These are phyloP conservation scores for Monosporozyma servazzii DNA, from an alignment of 805 yeast species.

Conservation along the genomic window DNA sequence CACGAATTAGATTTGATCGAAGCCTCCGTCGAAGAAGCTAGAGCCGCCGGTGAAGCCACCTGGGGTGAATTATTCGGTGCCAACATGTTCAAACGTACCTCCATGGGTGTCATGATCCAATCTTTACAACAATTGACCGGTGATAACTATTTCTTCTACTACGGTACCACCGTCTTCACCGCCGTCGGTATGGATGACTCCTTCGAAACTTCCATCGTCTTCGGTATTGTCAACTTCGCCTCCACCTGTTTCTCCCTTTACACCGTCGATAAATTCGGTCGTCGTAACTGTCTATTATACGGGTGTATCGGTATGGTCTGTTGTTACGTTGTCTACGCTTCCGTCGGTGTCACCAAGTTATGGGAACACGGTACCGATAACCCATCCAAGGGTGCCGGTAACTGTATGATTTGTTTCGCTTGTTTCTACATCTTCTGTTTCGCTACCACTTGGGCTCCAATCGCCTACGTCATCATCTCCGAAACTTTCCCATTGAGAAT, in stretches of 20 bases:
- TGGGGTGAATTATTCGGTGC: slow-evolving; percentile 62
- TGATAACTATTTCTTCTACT: slow-evolving; percentile 61
- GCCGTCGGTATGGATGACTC: slow-evolving; percentile 56
- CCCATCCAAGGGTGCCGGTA: slow-evolving; percentile 46
- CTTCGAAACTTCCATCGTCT: slow-evolving; percentile 49
- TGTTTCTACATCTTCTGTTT: slow-evolving; percentile 67
- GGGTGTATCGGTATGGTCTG: slow-evolving; percentile 44
- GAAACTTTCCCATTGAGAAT: slow-evolving; percentile 69
- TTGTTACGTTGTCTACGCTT: slow-evolving; percentile 44
- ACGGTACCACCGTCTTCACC: slow-evolving; percentile 53
- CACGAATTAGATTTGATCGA: slow-evolving; percentile 49
- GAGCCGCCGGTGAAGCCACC: slow-evolving; percentile 52
- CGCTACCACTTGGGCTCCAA: slow-evolving; percentile 75
- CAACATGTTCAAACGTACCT: slow-evolving; percentile 39
- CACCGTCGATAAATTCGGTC: slow-evolving; percentile 49
- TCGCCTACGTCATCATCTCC: slow-evolving; percentile 56
- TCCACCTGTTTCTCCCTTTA: slow-evolving; percentile 46
- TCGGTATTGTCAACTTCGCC: slow-evolving; percentile 54
- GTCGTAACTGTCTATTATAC: slow-evolving; percentile 39
- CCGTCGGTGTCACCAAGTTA: slow-evolving; percentile 49
- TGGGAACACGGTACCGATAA: slow-evolving; percentile 32
- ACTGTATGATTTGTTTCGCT: slow-evolving; percentile 64
- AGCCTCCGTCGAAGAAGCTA: slow-evolving; percentile 54
- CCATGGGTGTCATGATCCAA: slow-evolving; percentile 50
- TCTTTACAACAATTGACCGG: slow-evolving; percentile 66